Base-by-base conservation (phyloP, 2,329 filamentous ascomycete genomes). In the Alternaria metachromatica region DNA sequence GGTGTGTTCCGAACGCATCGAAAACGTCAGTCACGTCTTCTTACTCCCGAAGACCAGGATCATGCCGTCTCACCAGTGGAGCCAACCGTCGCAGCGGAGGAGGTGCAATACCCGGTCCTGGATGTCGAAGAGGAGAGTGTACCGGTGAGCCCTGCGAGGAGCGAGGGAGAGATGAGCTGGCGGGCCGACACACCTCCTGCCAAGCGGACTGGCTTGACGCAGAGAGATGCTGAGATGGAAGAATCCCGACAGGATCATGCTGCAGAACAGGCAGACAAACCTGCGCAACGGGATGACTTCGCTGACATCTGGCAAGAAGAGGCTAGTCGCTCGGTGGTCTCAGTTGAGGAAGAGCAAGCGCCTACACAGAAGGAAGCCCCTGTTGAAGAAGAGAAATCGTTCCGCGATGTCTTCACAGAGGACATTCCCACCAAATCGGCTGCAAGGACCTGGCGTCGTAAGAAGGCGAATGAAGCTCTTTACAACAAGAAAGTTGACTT, bases 241-340 rank as follows among this genome's bases (percentile, higher is more conserved):
- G 33, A 56, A 44, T 49, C 28, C 26, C 18, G 50, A 21, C 53
- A 63, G 7, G 59, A 64, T 11, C 49, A 53, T 11, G 8, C 49
- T n/a, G 20, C 20, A 18, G 25, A 48, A n/a, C 46, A 63, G 25
- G 56, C 45, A 28, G 41, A 51, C 9, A 45, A 60, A 43, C 21
- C 45, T 25, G 51, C 37, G 5, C 55, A 45, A 44, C 23, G 58
- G 18, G 70, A 74, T 20, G 70, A 74, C 18, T 73, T 72, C 30
- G 76, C 73, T 18, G 83, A 85, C 58, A 78, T 85, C 21, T 85
- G 83, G 83, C 78, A 82, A 70, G 82, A 83, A 60, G 82, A 84
- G 66, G 83, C 82, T 15, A 83, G 82, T 45, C 78, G 81, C 9
- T 74, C 76, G 15, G 69, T 72, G 0, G 61, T 67, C 21, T 65